Evolutionary conservation across 345 rosid species (phyloP).

Genomic region (Syzygium aqueum): DNA sequence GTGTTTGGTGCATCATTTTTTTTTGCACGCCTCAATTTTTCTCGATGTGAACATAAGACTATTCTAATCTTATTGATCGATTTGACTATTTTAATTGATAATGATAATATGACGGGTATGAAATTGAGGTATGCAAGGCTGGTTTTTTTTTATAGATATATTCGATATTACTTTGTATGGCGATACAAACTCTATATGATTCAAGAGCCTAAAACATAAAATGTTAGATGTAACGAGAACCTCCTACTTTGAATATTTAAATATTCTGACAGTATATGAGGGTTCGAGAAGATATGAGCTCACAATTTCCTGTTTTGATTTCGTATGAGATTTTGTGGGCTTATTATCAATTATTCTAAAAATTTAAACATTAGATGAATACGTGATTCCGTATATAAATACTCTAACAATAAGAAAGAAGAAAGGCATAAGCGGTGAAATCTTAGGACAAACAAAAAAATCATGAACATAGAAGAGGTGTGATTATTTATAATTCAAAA

Average conservation of each 20-base stretch:
- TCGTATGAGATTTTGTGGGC: accelerated
- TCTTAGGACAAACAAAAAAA: neutral
- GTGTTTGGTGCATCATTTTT: neutral
- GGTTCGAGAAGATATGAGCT: neutral
- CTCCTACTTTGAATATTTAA: neutral
- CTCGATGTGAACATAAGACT: neutral
- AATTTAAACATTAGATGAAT: too few relatives aligned
- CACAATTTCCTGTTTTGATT: accelerated
- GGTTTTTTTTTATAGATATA: neutral
- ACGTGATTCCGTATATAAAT: too few relatives aligned
- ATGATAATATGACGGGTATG: neutral
- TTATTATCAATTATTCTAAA: neutral
- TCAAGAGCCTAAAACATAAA: neutral
- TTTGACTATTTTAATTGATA: neutral
- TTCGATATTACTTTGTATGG: neutral
- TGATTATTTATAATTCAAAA: neutral
- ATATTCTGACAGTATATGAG: neutral
- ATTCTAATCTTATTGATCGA: neutral
- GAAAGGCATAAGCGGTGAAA: neutral
- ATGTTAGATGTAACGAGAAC: neutral
- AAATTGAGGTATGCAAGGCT: neutral
- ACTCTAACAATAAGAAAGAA: neutral
- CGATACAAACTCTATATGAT: neutral
- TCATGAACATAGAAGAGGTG: neutral
- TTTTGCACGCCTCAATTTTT: neutral